These are phyloP conservation scores for Ogataea corticis DNA, from an alignment of 805 yeast genomes.

Conservation along the genomic window DNA sequence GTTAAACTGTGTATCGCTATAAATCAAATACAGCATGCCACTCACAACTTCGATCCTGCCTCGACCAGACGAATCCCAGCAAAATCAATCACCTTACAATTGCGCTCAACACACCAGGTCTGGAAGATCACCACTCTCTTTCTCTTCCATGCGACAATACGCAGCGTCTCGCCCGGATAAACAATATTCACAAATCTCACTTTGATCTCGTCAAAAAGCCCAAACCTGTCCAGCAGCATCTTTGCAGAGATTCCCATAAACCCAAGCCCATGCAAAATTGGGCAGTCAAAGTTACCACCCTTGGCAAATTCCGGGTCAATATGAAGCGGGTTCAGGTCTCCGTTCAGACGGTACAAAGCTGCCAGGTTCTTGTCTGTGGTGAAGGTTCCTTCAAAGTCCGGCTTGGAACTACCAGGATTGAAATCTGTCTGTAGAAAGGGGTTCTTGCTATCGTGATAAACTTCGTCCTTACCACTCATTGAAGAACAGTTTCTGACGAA, in stretches of 20 bases:
- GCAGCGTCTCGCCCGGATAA: conserved; percentile 90
- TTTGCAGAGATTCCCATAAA: conserved; percentile 82
- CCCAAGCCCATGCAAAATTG: conserved; percentile 92
- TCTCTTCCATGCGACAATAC: conserved; percentile 81
- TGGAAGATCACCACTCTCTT: conserved; percentile 70
- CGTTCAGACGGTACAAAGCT: conserved; percentile 85
- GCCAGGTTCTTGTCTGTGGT: conserved; percentile 74
- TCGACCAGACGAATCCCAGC: conserved; percentile 71
- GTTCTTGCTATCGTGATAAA: conserved; percentile 45
- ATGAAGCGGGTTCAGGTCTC: conserved; percentile 94
- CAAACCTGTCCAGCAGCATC: conserved; percentile 74
- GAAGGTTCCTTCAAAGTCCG: conserved; percentile 65
- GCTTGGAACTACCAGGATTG: conserved; percentile 48
- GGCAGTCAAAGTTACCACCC: conserved; percentile 79
- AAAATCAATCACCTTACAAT: conserved; percentile 74
- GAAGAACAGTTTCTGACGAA: conserved; percentile 78
- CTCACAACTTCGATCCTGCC: conserved; percentile 25
- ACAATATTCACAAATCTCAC: conserved; percentile 89
- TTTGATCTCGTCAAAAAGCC: conserved; percentile 80
- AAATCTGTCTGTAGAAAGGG: conserved; percentile 65
- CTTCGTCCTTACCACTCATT: conserved; percentile 49
- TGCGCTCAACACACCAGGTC: conserved; percentile 77
- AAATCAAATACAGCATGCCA: no score
- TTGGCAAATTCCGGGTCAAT: conserved; percentile 90
- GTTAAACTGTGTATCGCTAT: no score